Conservation (phyloP, 2,329 filamentous ascomycete genomes). For the Rhynchosporium graminicola region DNA sequence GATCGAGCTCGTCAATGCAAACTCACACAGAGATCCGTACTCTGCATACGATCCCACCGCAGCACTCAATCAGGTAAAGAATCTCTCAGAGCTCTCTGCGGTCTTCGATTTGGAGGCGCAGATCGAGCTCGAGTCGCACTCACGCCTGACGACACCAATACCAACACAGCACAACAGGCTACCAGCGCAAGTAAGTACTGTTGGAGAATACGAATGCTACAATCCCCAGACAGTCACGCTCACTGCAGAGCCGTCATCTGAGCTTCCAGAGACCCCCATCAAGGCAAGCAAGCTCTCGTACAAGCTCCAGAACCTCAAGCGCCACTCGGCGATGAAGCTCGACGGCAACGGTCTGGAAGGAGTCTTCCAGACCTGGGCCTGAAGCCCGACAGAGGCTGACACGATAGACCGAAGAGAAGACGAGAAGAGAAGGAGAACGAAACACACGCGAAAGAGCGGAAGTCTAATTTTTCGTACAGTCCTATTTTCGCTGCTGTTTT, state of each 20-base stretch:
- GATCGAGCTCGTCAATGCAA: conserved; percentile 1
- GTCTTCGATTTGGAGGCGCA: not conserved
- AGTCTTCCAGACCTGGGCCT: not conserved
- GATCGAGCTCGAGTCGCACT: conserved; percentile 11
- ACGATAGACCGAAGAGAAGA: not conserved
- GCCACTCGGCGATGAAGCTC: conserved; percentile 13
- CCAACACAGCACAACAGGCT: not conserved
- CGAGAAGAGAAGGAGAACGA: not conserved
- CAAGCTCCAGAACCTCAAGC: conserved; percentile 8
- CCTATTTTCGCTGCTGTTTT: too few species aligned
- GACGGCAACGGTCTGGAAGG: not conserved
- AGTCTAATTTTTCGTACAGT: too few species aligned
- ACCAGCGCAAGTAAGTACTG: not conserved
- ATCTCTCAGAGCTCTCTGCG: conserved; percentile 9
- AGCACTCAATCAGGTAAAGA: not conserved
- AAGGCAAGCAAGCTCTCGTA: not conserved
- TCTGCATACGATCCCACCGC: not conserved
- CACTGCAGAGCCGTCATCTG: not conserved
- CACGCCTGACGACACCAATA: not conserved
- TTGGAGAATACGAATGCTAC: not conserved
- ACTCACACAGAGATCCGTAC: not conserved
- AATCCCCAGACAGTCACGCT: not conserved
- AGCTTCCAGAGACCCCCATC: not conserved
- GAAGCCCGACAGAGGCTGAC: not conserved
- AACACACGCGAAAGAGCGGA: not conserved